Conservation (phyloP, 371 early-diverging fungal species). For the Actinomucor elegans region DNA sequence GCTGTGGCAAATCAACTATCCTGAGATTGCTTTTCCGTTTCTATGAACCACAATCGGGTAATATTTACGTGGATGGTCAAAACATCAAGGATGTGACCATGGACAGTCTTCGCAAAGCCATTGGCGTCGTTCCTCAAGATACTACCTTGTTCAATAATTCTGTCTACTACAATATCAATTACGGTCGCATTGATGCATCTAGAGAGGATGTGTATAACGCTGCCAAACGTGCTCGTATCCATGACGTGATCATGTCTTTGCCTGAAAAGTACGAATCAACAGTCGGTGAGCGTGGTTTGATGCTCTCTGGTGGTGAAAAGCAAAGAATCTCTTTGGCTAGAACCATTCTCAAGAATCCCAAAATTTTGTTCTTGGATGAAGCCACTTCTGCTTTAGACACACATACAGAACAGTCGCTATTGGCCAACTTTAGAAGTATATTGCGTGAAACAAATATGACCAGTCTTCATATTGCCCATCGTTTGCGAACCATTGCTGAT, state of each 20-base stretch:
- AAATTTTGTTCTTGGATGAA: constrained; percentile 88
- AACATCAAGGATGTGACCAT: constrained; percentile 68
- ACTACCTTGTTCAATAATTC: constrained; percentile 84
- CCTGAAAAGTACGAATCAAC: constrained; percentile 84
- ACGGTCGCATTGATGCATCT: constrained; percentile 64
- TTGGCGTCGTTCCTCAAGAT: constrained; percentile 92
- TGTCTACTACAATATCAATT: constrained; percentile 81
- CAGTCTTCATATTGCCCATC: constrained; percentile 82
- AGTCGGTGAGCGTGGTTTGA: constrained; percentile 93
- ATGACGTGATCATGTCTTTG: constrained; percentile 66
- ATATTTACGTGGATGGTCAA: constrained; percentile 78
- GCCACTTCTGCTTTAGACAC: constrained; percentile 94
- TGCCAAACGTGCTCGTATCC: constrained; percentile 83
- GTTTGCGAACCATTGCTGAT: constrained; percentile 75
- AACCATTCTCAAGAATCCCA: constrained; percentile 78
- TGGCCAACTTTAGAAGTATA: constrained; percentile 73
- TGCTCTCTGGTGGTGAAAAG: constrained; percentile 94
- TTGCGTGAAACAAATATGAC: constrained; percentile 62
- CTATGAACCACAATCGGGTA: constrained; percentile 78
- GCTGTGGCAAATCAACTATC: constrained; percentile 90
- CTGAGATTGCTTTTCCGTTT: constrained; percentile 82
- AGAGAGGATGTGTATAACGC: constrained; percentile 73
- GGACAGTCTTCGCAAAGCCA: constrained; percentile 69
- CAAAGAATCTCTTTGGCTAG: constrained; percentile 69
- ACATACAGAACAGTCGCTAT: constrained; percentile 83